Evolutionary conservation across 306 rosid genomes (phyloP).

Genomic region (Cyamopsis tetragonoloba): DNA sequence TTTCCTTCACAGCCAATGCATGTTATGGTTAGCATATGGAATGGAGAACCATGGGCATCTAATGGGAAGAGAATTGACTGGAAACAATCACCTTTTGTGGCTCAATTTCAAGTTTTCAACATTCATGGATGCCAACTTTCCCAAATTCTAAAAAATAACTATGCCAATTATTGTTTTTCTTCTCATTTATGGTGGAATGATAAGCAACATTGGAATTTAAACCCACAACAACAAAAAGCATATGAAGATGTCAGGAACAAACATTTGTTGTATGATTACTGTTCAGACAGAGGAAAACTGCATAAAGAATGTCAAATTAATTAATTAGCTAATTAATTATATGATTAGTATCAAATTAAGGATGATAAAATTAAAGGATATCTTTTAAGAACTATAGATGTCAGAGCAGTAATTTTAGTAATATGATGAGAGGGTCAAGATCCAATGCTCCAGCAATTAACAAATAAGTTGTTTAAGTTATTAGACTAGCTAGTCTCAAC

Average conservation of each 20-base stretch:
- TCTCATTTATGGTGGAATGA: conserved; percentile 31
- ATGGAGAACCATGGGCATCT: conserved; percentile 41
- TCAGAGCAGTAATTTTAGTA: no score
- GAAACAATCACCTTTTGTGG: conserved; percentile 29
- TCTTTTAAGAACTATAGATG: no score
- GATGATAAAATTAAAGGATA: no score
- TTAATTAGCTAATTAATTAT: no score
- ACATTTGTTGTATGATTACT: conserved; percentile 30
- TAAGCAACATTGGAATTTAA: background rate
- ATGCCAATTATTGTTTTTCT: conserved; percentile 28
- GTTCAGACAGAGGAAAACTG: conserved; percentile 28
- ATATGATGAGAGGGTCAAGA: no score
- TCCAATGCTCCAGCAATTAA: no score
- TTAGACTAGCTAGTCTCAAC: no score
- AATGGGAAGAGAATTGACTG: conserved; percentile 32
- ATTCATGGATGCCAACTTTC: conserved; percentile 21
- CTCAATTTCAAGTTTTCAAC: conserved; percentile 32
- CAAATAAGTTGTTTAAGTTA: no score
- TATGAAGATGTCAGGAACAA: conserved; percentile 19
- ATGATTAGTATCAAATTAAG: no score
- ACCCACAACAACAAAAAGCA: conserved; percentile 25
- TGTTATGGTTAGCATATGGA: conserved; percentile 27
- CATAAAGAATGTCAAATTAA: conserved; percentile 32
- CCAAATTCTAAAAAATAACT: background rate
- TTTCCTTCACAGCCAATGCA: conserved; percentile 28